Evolutionary conservation across 371 early-diverging fungal species (phyloP).

Genomic region (Rhizomucor miehei): DNA sequence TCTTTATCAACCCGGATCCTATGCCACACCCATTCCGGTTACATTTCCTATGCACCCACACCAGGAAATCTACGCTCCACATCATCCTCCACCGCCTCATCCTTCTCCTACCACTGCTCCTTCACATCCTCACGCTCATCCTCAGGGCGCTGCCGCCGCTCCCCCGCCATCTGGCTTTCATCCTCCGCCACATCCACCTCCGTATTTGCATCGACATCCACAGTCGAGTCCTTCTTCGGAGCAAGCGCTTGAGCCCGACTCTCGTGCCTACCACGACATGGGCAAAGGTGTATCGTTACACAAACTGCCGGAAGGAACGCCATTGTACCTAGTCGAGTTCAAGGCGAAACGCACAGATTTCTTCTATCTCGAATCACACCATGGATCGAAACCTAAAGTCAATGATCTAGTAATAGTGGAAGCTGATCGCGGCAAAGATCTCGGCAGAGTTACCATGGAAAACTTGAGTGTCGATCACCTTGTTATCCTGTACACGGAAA

Average conservation of each 20-base stretch:
- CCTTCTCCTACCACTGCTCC: conserved; percentile 1
- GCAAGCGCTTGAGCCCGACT: neutral
- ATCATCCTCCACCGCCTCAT: neutral
- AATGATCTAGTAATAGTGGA: conserved; percentile 92
- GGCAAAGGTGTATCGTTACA: conserved; percentile 56
- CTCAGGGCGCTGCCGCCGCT: neutral
- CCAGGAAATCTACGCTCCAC: neutral
- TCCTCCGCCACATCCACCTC: conserved; percentile 1
- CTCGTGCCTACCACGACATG: conserved; percentile 28
- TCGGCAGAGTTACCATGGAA: conserved; percentile 85
- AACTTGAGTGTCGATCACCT: conserved; percentile 16
- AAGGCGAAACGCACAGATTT: conserved; percentile 89
- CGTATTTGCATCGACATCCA: neutral
- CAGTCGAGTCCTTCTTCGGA: too few species aligned
- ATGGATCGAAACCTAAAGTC: conserved; percentile 34
- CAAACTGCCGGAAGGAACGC: conserved; percentile 49
- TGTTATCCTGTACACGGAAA: conserved; percentile 5
- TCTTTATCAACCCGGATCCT: neutral
- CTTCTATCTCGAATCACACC: conserved; percentile 54
- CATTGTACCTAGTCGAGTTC: conserved; percentile 87
- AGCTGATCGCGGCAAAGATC: conserved; percentile 95
- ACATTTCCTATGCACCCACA: too few species aligned
- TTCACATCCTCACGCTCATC: conserved; percentile 5
- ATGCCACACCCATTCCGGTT: neutral
- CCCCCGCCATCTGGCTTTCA: neutral